Conservation (phyloP, 2,329 filamentous ascomycete species). For the Ascochyta viciae-villosae region DNA sequence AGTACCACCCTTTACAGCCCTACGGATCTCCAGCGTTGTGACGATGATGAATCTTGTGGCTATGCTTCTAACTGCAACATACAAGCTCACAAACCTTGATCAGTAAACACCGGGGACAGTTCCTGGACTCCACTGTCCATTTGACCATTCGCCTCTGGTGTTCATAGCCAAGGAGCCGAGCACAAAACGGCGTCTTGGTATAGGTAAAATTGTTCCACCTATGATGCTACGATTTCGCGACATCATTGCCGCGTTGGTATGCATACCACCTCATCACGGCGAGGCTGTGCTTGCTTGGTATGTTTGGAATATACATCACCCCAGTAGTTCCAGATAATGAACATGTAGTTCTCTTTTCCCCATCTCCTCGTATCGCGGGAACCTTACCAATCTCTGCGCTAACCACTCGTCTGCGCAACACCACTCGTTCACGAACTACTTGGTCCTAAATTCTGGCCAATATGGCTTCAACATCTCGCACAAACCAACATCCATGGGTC, state of each 20-base stretch:
- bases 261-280: background rate
- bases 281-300: conserved; percentile 15
- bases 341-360: background rate
- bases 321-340: background rate
- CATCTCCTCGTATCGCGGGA: too few relatives aligned
- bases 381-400: too few relatives aligned
- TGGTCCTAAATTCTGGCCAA: background rate
- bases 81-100: background rate
- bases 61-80: background rate
- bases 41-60: conserved; percentile 2
- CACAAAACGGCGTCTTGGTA: conserved; percentile 2
- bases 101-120: background rate
- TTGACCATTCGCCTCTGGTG: background rate
- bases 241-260: background rate
- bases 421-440: background rate
- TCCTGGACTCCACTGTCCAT: background rate
- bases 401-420: too few relatives aligned
- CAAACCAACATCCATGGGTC: conserved; percentile 26
- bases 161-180: conserved; percentile 9
- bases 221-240: conserved; percentile 4
- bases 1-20: background rate
- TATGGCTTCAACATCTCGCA: conserved; percentile 25
- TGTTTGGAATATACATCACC: background rate
- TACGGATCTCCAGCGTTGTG: background rate
- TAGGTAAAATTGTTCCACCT: conserved; percentile 9